phyloP scores from a whole-genome alignment of 1,284 basidiomycete species.

The Melanopsichium pennsylvanicum region DNA sequence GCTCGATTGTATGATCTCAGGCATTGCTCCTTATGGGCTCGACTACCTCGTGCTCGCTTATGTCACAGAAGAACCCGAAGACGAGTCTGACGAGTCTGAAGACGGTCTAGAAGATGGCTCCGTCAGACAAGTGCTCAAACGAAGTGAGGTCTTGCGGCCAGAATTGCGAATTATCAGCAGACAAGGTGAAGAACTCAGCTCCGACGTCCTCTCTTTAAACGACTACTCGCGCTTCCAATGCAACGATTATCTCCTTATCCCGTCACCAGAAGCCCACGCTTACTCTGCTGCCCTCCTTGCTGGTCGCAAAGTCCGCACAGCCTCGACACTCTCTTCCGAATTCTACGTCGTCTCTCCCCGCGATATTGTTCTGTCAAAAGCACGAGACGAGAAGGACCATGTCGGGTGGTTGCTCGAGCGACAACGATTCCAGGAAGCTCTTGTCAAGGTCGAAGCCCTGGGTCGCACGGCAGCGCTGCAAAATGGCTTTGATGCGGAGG shows the following conservation, averaged over 20 bases:
- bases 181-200: conserved; percentile 85
- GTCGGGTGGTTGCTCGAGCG: conserved; percentile 90
- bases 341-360: conserved; percentile 86
- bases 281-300: conserved; percentile 41
- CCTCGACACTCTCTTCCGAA: conserved; percentile 38
- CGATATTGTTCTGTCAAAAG: conserved; percentile 83
- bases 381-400: conserved; percentile 87
- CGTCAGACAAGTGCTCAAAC: conserved; percentile 68
- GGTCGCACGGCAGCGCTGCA: conserved; percentile 63
- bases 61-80: conserved; percentile 66
- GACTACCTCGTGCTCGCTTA: conserved; percentile 82
- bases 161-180: conserved; percentile 91
- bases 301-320: conserved; percentile 27
- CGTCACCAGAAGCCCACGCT: conserved; percentile 47
- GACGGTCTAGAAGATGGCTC: conserved; percentile 5
- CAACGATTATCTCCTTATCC: conserved; percentile 84
- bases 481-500: conserved; percentile 71
- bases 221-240: conserved; percentile 86
- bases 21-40: conserved; percentile 78
- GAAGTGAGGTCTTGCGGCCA: conserved; percentile 83
- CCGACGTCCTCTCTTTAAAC: conserved; percentile 82
- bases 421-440: conserved; percentile 84
- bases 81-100: conserved; percentile 22
- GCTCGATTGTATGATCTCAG: conserved; percentile 93
- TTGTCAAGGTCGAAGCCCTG: conserved; percentile 79